These are phyloP conservation scores for Lactifluus pinguis DNA, from an alignment of 768 basidiomycete genomes.

Conservation along the genomic window DNA sequence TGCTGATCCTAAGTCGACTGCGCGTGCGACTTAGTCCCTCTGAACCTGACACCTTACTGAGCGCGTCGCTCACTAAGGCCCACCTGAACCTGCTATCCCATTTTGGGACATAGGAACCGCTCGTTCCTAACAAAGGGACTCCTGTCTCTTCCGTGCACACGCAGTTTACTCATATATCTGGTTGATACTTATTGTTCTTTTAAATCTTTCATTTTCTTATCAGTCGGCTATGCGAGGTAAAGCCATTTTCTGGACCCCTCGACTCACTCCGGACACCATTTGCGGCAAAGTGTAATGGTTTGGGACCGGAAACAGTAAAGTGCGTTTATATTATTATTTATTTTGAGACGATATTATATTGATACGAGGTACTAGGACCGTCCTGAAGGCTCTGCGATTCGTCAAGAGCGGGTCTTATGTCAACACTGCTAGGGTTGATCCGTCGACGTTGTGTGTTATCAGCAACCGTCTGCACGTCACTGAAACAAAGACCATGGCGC, in stretches of 20 bases:
- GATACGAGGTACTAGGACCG: too few species aligned
- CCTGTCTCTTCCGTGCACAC: not conserved
- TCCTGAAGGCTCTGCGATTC: not conserved
- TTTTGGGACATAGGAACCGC: too few species aligned
- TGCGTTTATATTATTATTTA: too few species aligned
- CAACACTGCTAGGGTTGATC: not conserved
- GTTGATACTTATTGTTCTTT: not conserved
- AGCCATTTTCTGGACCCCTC: not conserved
- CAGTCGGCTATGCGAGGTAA: not conserved
- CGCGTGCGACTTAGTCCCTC: too few species aligned
- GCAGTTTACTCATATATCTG: not conserved
- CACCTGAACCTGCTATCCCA: too few species aligned
- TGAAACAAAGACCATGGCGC: not conserved
- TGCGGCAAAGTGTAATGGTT: not conserved
- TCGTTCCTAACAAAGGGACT: too few species aligned
- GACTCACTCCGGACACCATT: not conserved
- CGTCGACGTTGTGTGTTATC: not conserved
- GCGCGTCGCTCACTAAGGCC: too few species aligned
- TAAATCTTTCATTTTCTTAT: not conserved
- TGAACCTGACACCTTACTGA: too few species aligned
- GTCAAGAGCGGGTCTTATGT: not conserved
- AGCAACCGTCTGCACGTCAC: not conserved
- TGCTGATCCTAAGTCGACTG: too few species aligned
- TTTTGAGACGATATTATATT: too few species aligned
- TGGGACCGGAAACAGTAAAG: not conserved